Conservation (phyloP, 129 eudicot species). For the Saposhnikovia divaricata region DNA sequence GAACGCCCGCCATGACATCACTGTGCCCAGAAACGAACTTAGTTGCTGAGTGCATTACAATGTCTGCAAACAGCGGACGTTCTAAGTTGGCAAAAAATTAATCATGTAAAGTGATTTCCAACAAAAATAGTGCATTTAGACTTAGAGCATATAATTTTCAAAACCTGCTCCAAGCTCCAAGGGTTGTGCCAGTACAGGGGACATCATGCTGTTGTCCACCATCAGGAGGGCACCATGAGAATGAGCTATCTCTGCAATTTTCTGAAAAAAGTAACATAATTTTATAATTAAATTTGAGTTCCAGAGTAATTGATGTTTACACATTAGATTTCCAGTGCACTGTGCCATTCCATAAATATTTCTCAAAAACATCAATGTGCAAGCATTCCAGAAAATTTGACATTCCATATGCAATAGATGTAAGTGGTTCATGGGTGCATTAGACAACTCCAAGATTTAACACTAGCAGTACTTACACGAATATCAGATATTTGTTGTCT, state of each 20-base stretch:
- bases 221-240: conserved; percentile 76
- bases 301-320: background rate
- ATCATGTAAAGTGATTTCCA: background rate
- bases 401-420: background rate
- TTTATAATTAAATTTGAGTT: background rate
- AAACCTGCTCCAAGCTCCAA: conserved; percentile 94
- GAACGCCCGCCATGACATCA: conserved; percentile 96
- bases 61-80: conserved; percentile 44
- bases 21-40: conserved; percentile 92
- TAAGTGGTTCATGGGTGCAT: background rate
- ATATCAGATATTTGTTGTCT: conserved; percentile 87
- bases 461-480: conserved; percentile 26
- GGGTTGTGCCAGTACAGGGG: conserved; percentile 84
- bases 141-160: background rate
- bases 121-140: background rate
- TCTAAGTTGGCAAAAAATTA: background rate
- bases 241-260: conserved; percentile 85
- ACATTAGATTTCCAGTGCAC: background rate
- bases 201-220: conserved; percentile 96
- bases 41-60: conserved; percentile 96
- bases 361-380: background rate
- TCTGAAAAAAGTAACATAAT: conserved; percentile 34
- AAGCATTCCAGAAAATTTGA: background rate
- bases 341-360: background rate
- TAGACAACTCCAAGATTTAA: background rate